Evolutionary conservation across 2,329 filamentous ascomycete species (phyloP).

Genomic region (Pseudovirgaria hyperparasitica): DNA sequence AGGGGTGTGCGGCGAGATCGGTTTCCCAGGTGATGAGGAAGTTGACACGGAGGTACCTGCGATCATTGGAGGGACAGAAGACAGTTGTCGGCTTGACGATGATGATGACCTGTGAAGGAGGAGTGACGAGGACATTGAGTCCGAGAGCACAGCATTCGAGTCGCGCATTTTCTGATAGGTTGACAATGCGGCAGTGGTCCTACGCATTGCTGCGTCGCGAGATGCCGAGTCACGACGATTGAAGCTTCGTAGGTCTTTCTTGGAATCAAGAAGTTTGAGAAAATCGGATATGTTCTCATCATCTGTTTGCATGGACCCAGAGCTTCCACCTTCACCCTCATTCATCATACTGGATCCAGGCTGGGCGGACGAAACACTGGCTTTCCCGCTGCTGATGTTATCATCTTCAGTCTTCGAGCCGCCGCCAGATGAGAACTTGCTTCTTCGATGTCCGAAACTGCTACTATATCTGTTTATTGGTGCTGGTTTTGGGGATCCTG

Average conservation of each 20-base stretch:
- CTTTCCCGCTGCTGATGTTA: constrained; percentile 67
- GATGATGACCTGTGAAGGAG: constrained; percentile 73
- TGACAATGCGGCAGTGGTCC: constrained; percentile 65
- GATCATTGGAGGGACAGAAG: constrained; percentile 48
- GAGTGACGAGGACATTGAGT: constrained; percentile 85
- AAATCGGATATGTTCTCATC: constrained; percentile 93
- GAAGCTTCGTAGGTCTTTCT: constrained; percentile 75
- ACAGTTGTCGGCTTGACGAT: constrained; percentile 62
- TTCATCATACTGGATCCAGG: constrained; percentile 71
- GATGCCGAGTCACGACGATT: constrained; percentile 47
- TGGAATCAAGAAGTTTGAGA: constrained; percentile 73
- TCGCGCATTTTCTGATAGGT: constrained; percentile 85
- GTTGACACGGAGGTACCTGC: constrained; percentile 62
- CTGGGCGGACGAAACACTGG: constrained; percentile 56
- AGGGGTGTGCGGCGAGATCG: constrained; percentile 77
- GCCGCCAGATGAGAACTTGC: constrained; percentile 63
- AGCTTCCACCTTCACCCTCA: constrained; percentile 51
- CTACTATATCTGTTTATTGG: constrained; percentile 81
- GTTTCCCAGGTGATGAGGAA: constrained; percentile 78
- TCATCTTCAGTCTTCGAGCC: constrained; percentile 61
- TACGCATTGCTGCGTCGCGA: constrained; percentile 57
- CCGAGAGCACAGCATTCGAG: constrained; percentile 75
- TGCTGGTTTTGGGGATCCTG: constrained; percentile 66
- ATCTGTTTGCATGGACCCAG: constrained; percentile 59
- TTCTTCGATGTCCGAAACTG: constrained; percentile 79